Evolutionary conservation across 805 yeast genomes (phyloP).

Genomic region (Nakazawaea molendinolei): DNA sequence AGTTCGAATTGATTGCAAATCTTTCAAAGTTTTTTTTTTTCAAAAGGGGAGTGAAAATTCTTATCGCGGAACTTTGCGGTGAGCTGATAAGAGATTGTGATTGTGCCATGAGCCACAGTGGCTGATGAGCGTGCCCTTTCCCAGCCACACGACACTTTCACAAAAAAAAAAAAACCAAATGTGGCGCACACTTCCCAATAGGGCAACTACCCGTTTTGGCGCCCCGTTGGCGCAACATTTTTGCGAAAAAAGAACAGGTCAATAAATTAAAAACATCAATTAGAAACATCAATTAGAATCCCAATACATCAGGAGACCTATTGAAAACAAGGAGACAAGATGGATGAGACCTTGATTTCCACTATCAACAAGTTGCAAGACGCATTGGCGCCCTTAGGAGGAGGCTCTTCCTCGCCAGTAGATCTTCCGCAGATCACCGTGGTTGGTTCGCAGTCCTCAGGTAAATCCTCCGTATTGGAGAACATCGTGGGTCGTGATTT

Average conservation of each 20-base stretch:
- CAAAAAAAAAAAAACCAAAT: neutral
- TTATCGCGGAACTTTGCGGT: no score
- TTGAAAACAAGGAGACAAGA: slow-evolving; percentile 20
- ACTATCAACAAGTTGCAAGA: slow-evolving; percentile 90
- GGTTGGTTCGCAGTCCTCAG: slow-evolving; percentile 87
- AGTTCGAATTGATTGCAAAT: no score
- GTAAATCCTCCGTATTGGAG: slow-evolving; percentile 84
- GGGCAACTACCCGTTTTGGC: neutral
- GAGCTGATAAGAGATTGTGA: no score
- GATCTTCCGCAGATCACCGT: slow-evolving; percentile 94
- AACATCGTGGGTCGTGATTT: slow-evolving; percentile 90
- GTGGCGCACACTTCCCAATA: neutral
- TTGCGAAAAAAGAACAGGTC: no score
- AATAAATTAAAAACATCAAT: no score
- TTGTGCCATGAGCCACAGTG: no score
- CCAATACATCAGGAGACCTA: slow-evolving; percentile 7
- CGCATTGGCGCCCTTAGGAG: slow-evolving; percentile 95
- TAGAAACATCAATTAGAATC: neutral
- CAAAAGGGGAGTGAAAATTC: no score
- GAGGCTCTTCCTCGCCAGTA: slow-evolving; percentile 82
- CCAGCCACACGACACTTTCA: neutral
- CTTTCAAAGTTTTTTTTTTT: no score
- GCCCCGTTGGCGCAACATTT: neutral
- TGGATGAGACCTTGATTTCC: slow-evolving; percentile 76
- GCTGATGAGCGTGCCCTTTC: no score